phyloP scores from a whole-genome alignment of 768 basidiomycete genomes.

The Clitopilus passeckerianus region DNA sequence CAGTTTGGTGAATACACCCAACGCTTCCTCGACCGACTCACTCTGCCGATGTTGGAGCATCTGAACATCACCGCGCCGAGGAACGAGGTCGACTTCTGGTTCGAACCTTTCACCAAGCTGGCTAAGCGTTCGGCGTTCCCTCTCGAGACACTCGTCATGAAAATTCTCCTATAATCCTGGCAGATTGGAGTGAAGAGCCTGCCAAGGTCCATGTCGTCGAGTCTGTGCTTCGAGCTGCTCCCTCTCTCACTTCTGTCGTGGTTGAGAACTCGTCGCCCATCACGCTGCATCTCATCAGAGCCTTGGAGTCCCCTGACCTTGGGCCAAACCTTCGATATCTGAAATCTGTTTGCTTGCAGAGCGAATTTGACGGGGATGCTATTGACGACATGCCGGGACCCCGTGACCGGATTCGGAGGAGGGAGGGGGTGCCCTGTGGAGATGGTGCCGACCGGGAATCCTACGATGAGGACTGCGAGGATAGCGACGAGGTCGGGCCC shows the following conservation, averaged over 20 bases:
- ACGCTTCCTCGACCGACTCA: not conserved
- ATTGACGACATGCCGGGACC: not conserved
- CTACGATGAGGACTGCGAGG: not conserved
- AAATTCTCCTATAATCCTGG: not conserved
- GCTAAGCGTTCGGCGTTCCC: not conserved
- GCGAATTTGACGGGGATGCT: not conserved
- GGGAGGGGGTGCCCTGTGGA: not conserved
- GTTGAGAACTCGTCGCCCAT: not conserved
- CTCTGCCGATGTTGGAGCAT: not conserved
- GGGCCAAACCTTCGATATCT: not conserved
- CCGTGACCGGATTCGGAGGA: not conserved
- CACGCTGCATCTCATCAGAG: not conserved
- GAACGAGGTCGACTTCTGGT: not conserved
- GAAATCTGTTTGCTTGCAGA: not conserved
- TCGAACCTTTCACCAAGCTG: not conserved
- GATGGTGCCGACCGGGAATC: not conserved
- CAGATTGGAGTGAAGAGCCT: not conserved
- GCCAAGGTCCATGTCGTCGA: not conserved
- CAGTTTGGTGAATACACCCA: not conserved
- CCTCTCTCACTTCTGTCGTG: not conserved
- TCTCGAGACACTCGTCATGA: not conserved
- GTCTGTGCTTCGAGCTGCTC: not conserved
- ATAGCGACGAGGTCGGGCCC: not conserved
- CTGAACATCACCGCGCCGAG: not conserved
- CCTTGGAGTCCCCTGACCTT: not conserved